phyloP scores from a whole-genome alignment of 805 yeast genomes.

The Wickerhamomyces hampshirensis region DNA sequence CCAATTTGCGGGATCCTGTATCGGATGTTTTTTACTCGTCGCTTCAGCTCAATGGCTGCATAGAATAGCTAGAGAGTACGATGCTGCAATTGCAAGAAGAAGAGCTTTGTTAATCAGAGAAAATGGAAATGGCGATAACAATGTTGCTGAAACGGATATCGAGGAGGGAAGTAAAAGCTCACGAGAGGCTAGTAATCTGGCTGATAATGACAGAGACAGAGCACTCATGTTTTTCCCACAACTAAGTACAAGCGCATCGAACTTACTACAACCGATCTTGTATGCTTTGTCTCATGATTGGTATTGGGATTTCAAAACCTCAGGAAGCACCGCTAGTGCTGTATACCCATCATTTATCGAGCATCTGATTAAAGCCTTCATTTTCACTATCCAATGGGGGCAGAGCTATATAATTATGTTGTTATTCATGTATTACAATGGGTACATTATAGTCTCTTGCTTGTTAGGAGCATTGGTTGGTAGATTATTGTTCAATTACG shows the following conservation, averaged over 20 bases:
- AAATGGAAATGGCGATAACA: neutral
- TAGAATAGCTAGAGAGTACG: constrained; percentile 49
- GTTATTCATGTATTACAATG: constrained; percentile 72
- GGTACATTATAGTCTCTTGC: constrained; percentile 60
- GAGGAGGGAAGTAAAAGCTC: constrained; percentile 5
- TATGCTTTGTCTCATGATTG: constrained; percentile 26
- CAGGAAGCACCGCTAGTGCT: constrained; percentile 10
- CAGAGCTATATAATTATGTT: constrained; percentile 63
- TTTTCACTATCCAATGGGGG: constrained; percentile 60
- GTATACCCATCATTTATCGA: constrained; percentile 41
- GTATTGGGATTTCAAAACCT: constrained; percentile 17
- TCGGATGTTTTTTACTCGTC: constrained; percentile 60
- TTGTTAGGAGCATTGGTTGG: constrained; percentile 60
- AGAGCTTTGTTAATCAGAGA: constrained; percentile 10
- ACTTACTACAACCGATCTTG: constrained; percentile 19
- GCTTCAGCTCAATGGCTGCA: constrained; percentile 54
- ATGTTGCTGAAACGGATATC: no score
- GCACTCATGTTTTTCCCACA: constrained; percentile 15
- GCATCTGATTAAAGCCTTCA: constrained; percentile 43
- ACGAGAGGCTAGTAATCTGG: constrained; percentile 1
- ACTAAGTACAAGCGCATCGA: constrained; percentile 4
- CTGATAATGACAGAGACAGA: constrained; percentile 9
- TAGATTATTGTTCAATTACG: constrained; percentile 47
- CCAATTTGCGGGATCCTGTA: constrained; percentile 69
- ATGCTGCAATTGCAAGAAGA: constrained; percentile 32